Evolutionary conservation across 2,329 filamentous ascomycete genomes (phyloP).

Genomic region (Erysiphe neolycopersici): DNA sequence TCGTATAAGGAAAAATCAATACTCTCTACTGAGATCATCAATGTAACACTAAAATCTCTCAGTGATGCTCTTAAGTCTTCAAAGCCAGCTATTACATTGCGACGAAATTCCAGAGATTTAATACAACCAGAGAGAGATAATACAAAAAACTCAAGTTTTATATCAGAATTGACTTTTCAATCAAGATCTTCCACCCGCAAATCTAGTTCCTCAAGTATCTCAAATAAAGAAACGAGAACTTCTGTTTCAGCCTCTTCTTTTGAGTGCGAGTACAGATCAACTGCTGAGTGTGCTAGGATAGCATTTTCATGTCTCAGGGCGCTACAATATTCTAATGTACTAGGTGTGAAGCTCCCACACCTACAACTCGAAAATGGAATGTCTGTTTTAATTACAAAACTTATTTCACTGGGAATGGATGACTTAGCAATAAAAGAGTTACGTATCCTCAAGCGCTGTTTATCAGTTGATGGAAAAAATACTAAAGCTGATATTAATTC

Average conservation of each 20-base stretch:
- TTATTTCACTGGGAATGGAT: conserved; percentile 36
- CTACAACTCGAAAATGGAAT: conserved; percentile 50
- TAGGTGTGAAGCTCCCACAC: conserved; percentile 27
- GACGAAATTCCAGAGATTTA: not conserved
- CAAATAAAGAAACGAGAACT: conserved; percentile 7
- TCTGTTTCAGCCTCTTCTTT: conserved; percentile 14
- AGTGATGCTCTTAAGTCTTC: conserved; percentile 33
- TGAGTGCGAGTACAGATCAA: conserved; percentile 14
- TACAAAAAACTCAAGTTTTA: conserved; percentile 18
- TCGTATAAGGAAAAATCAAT: conserved; percentile 32
- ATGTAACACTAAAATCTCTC: conserved; percentile 39
- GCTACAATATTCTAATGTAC: conserved; percentile 22
- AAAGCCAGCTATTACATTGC: not conserved
- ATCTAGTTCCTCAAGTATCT: not conserved
- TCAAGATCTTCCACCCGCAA: conserved; percentile 11
- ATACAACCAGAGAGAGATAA: not conserved
- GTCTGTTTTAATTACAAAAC: conserved; percentile 37
- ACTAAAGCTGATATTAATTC: conserved; percentile 6
- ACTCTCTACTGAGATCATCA: conserved; percentile 48
- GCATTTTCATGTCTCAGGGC: conserved; percentile 39
- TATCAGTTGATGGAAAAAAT: conserved; percentile 16
- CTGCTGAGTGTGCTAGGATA: conserved; percentile 34
- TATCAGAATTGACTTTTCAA: conserved; percentile 22
- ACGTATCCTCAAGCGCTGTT: conserved; percentile 36
- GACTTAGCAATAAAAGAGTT: conserved; percentile 45